Conservation (phyloP, 768 basidiomycete species). For the Gymnopilus junonius region DNA sequence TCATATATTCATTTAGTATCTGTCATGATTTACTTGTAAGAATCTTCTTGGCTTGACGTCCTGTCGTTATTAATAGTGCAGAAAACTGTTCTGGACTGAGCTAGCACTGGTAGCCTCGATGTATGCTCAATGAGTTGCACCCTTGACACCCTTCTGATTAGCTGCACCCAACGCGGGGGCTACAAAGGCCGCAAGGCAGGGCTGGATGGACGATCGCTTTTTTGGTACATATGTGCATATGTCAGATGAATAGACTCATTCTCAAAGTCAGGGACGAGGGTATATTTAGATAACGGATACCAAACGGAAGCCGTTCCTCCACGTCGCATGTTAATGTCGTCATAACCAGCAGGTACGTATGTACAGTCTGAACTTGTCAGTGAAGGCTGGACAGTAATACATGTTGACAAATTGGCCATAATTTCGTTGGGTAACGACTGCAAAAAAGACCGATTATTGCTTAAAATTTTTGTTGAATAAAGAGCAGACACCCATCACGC, state of each 20-base stretch:
- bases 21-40: slow-evolving; percentile 1
- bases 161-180: background rate
- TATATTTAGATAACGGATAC: background rate
- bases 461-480: no score
- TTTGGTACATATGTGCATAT: no score
- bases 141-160: background rate
- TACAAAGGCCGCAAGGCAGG: background rate
- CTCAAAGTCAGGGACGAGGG: background rate
- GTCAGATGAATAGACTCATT: background rate
- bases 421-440: no score
- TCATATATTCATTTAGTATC: background rate
- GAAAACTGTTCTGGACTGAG: background rate
- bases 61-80: background rate
- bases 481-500: no score
- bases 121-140: background rate
- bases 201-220: background rate
- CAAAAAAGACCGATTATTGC: no score
- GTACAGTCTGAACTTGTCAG: no score
- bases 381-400: no score
- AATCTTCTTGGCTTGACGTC: background rate
- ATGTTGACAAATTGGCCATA: no score
- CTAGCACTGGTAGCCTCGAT: background rate
- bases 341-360: background rate
- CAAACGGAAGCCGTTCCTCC: background rate
- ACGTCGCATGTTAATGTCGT: background rate